Evolutionary conservation across 352 stramenopile genomes (phyloP).

Genomic region (Pythium folliculosum): DNA sequence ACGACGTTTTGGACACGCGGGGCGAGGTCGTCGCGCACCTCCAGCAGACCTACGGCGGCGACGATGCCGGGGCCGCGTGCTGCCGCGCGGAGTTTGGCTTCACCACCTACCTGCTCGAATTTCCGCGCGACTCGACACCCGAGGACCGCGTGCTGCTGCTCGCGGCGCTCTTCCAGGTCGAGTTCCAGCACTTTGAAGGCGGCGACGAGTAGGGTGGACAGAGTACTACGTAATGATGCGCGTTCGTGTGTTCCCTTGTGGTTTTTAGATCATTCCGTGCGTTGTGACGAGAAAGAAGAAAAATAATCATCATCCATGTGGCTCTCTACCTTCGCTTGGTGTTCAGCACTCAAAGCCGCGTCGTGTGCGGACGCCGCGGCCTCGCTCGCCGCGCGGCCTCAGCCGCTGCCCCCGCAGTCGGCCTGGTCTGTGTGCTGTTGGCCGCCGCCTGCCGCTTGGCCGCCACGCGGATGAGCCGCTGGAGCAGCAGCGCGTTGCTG

Average conservation of each 20-base stretch:
- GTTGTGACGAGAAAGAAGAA: no score
- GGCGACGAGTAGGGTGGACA: slow-evolving; percentile 8
- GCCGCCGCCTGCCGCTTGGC: slow-evolving; percentile 8
- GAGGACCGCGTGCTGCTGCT: slow-evolving; percentile 60
- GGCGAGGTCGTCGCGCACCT: slow-evolving; percentile 52
- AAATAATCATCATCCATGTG: no score
- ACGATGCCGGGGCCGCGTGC: slow-evolving; percentile 30
- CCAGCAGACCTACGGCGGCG: slow-evolving; percentile 49
- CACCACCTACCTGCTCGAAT: slow-evolving; percentile 64
- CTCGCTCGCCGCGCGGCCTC: neutral
- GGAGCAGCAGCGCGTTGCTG: slow-evolving; percentile 54
- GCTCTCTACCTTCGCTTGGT: no score
- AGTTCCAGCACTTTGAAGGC: slow-evolving; percentile 61
- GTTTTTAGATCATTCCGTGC: no score
- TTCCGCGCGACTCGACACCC: slow-evolving; percentile 52
- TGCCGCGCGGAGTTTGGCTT: slow-evolving; percentile 44
- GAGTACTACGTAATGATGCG: no score
- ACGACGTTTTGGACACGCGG: slow-evolving; percentile 60
- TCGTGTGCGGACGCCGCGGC: slow-evolving; percentile 12
- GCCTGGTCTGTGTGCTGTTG: neutral
- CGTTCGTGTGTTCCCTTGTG: no score
- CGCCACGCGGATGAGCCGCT: slow-evolving; percentile 46
- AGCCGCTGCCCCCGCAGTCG: neutral
- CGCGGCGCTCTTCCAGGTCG: slow-evolving; percentile 58
- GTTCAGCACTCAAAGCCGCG: slow-evolving; percentile 4